Base-by-base conservation (phyloP, 2,329 filamentous ascomycete species). In the Scedosporium boydii region DNA sequence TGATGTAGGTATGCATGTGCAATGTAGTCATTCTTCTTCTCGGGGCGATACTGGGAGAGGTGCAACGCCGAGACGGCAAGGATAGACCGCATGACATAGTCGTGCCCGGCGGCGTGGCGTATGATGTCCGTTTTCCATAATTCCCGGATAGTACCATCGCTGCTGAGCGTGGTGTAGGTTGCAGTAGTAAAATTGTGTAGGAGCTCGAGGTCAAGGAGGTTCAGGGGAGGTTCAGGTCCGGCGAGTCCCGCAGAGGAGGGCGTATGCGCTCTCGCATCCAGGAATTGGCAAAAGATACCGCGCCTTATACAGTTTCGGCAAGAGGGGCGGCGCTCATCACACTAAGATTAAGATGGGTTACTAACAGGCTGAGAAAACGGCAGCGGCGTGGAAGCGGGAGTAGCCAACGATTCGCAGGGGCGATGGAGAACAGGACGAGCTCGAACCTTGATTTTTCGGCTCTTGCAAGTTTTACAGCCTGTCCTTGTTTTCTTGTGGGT, bases 151-250 rank as follows among this genome's bases (percentile, higher is more conserved):
- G 70, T 66, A 0, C 75, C 70, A 44, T 79, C 74, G 6, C 70
- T 70, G 4, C 76, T 75, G 3, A 83, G 69, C 0, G 80, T 82
- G n/a, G 74, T 70, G 60, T 75, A 76, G 0, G 81, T 84, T 9
- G 75, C 76, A 0, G 76, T 78, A 55, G 75, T 76, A 65, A 76
- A 84, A 69, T 84, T 80, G 66, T 84, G 80, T 6, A 84, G 71
- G 1, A 84, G 74, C 65, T 83, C 80, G 7, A 83, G 72, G 56
- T 83, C 79, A 10, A 75, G 67, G 1, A 79, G 65, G 26, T 77
- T 76, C 18, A 77, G 67, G 6, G 65, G 61, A 41, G 67, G 64
- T 27, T 64, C 29, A 58, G 64, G 46, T 46, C 59, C 57, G 51
- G 60, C 46, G 16, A 58, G 63, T 16, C 16, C 41, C 16, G 38